A percentile compares a stretch with the other conserved stretches of the same genome.
These are phyloP conservation scores for Aegilops bicornis DNA, from an alignment of 176 grass and related monocot genomes.

Conservation along the genomic window DNA sequence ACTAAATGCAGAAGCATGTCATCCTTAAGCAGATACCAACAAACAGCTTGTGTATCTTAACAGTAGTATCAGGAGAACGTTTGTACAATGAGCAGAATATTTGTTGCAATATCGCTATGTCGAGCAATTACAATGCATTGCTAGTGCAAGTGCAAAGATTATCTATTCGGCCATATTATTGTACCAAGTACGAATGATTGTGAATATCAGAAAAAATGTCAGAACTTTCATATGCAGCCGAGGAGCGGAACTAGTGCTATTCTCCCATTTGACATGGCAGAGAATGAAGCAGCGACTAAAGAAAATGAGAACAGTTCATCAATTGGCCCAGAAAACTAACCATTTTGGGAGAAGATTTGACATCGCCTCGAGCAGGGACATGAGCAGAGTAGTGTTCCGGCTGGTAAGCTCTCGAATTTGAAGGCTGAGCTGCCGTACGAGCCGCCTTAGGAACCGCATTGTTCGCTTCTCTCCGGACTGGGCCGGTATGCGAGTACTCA, in stretches of 20 bases:
- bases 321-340: constrained; percentile 21
- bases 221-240: background rate
- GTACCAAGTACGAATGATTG: too few species aligned
- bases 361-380: constrained; percentile 31
- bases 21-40: background rate
- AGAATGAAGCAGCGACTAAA: background rate
- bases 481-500: constrained; percentile 52
- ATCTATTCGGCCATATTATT: background rate
- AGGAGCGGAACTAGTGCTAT: background rate
- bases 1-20: background rate
- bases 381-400: constrained; percentile 39
- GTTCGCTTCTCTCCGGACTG: constrained; percentile 38
- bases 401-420: constrained; percentile 19
- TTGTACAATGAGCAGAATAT: constrained; percentile 7
- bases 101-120: background rate
- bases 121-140: background rate
- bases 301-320: constrained; percentile 7
- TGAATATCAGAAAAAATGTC: background rate
- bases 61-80: background rate
- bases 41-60: background rate
- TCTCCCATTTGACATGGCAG: background rate
- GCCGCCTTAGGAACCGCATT: constrained; percentile 30
- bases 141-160: background rate
- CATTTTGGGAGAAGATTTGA: constrained; percentile 33
- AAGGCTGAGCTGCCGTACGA: constrained; percentile 20